phyloP scores from a whole-genome alignment of 331 rosid species.

The Rhamnella rubrinervis region DNA sequence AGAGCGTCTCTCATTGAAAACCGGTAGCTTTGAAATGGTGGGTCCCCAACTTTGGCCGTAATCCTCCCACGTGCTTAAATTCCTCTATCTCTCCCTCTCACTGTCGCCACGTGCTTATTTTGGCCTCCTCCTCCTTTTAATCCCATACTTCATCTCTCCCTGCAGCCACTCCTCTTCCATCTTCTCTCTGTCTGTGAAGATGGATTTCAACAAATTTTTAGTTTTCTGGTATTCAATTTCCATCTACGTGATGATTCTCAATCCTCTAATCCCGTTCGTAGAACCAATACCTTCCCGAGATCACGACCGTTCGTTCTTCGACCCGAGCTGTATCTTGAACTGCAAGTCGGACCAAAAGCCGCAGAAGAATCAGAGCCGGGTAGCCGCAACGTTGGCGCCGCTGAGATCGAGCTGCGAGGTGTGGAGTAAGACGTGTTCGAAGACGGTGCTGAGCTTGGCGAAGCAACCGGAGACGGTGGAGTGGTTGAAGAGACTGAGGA shows the following conservation, averaged over 20 bases:
- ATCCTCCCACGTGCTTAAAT: slow-evolving; percentile 57
- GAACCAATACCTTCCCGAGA: slow-evolving; percentile 23
- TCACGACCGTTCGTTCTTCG: slow-evolving; percentile 29
- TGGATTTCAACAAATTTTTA: slow-evolving; percentile 12
- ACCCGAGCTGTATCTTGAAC: slow-evolving; percentile 25
- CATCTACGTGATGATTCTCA: background rate
- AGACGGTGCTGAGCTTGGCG: slow-evolving; percentile 58
- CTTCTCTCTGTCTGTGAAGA: slow-evolving; percentile 5
- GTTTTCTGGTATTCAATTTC: background rate
- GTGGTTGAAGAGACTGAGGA: slow-evolving; percentile 63
- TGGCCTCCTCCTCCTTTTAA: background rate
- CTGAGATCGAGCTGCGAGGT: slow-evolving; percentile 32
- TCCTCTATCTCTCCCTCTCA: background rate
- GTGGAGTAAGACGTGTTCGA: slow-evolving; percentile 67
- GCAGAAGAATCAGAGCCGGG: slow-evolving; percentile 24
- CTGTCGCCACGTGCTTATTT: slow-evolving; percentile 34
- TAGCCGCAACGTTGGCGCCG: background rate
- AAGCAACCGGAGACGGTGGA: slow-evolving; percentile 55
- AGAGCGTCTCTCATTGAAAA: background rate
- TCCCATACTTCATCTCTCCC: background rate
- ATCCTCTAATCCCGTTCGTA: background rate
- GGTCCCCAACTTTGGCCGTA: slow-evolving; percentile 4
- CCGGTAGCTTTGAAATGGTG: background rate
- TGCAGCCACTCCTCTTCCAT: background rate
- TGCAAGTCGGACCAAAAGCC: slow-evolving; percentile 1